Evolutionary conservation across 2,329 filamentous ascomycete species (phyloP).

Genomic region (Acrodontium crateriforme): DNA sequence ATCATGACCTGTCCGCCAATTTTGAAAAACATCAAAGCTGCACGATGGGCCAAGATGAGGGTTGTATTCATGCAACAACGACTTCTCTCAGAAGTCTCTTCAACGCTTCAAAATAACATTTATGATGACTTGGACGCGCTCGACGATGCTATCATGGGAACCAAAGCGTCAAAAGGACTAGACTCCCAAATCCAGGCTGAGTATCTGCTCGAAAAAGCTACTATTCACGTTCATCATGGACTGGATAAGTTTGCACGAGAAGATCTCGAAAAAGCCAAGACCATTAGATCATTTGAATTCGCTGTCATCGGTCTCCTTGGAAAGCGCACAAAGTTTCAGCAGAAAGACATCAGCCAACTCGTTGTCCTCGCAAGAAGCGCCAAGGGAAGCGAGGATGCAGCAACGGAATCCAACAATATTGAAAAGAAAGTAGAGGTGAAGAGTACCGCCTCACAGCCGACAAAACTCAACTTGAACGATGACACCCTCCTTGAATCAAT

Average conservation of each 20-base stretch:
- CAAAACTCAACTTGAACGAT: slow-evolving; percentile 69
- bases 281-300: slow-evolving; percentile 60
- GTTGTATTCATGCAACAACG: slow-evolving; percentile 61
- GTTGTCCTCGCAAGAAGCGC: slow-evolving; percentile 77
- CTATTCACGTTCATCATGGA: slow-evolving; percentile 72
- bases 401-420: not conserved
- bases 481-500: slow-evolving; percentile 87
- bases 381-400: slow-evolving; percentile 12
- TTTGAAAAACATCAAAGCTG: slow-evolving; percentile 30
- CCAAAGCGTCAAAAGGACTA: slow-evolving; percentile 2
- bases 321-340: slow-evolving; percentile 69
- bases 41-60: slow-evolving; percentile 53
- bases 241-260: slow-evolving; percentile 61
- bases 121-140: slow-evolving; percentile 46
- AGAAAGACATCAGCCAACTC: slow-evolving; percentile 71
- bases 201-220: slow-evolving; percentile 69
- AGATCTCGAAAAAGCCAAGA: slow-evolving; percentile 54
- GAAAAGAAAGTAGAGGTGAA: slow-evolving; percentile 2
- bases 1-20: slow-evolving; percentile 38
- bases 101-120: slow-evolving; percentile 45
- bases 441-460: slow-evolving; percentile 8
- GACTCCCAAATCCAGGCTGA: slow-evolving; percentile 41
- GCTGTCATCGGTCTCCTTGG: slow-evolving; percentile 75
- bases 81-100: slow-evolving; percentile 48
- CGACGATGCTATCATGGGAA: slow-evolving; percentile 28